Evolutionary conservation across 768 basidiomycete species (phyloP).

Genomic region (Amanita exitialis): DNA sequence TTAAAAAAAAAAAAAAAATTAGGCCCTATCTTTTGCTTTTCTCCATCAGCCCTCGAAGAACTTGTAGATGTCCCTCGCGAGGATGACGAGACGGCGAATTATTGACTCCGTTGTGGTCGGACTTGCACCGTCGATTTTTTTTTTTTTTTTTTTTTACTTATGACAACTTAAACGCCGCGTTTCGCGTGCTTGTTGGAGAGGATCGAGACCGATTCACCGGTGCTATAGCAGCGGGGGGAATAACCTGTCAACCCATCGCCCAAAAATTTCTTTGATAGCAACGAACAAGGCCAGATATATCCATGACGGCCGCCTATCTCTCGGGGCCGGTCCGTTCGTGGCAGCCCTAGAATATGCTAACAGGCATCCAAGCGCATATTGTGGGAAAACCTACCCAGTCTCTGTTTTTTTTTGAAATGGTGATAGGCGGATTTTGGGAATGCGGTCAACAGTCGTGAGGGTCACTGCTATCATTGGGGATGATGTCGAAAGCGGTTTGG

Average conservation of each 20-base stretch:
- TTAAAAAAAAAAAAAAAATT: too few relatives aligned
- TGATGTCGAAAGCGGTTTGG: conserved; percentile 55
- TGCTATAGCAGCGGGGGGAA: background rate
- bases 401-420: conserved; percentile 53
- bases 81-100: conserved; percentile 13
- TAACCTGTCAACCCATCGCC: conserved; percentile 10
- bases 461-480: conserved; percentile 54
- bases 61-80: conserved; percentile 12
- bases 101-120: conserved; percentile 61
- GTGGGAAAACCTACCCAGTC: conserved; percentile 54
- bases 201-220: conserved; percentile 3
- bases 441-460: conserved; percentile 7
- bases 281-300: conserved; percentile 51
- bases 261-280: conserved; percentile 47
- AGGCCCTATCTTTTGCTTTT: conserved; percentile 52
- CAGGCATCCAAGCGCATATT: conserved; percentile 34
- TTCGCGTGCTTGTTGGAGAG: conserved; percentile 49
- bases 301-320: conserved; percentile 39
- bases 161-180: conserved; percentile 49
- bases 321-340: conserved; percentile 68
- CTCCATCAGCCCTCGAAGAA: conserved; percentile 36
- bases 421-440: conserved; percentile 29
- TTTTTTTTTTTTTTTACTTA: too few relatives aligned
- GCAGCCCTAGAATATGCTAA: conserved; percentile 48
- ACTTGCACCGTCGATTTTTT: conserved; percentile 36